Evolutionary conservation across 1,139 yeast genomes (phyloP), one percentile per base, ranked within the genome.

Genomic region (Taiozyma sp.): DNA sequence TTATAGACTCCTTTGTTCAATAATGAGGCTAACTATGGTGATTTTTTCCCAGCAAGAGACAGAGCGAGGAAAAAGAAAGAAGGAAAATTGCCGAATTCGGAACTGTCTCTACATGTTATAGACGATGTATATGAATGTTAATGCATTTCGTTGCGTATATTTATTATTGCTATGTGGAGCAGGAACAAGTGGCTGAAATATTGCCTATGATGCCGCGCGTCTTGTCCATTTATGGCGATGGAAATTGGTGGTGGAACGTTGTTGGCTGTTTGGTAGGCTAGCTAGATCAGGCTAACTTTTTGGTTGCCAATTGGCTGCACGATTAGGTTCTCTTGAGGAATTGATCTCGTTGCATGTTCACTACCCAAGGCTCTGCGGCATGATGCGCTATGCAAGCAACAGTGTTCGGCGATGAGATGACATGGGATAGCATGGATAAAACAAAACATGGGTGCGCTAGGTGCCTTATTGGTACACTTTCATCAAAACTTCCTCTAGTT

Each of bases 401-500:
- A 16, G 22, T 35, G 40, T 24, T 24, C 26, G 26, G 26, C 13
- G 40, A 16, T 35, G 22, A 16, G 7, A 19, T 37, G 24, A 30
- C n/a, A 13, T 30, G 9, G 34, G 34, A 24, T 24, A 7, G 7
- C 26, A 24, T 24, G 26, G 7, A 24, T 24, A 24, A 6, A 7
- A 24, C 26, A 24, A 6, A 7, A 24, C 26, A 24, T 5, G 26
- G 26, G 26, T 24, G 26, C 7, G 26, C 6, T 6, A 24, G 26
- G n/a, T 4, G 11, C n/a, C 34, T 30, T 30, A 30, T 16, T 19
- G 21, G 49, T 54, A 56, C 13, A 56, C 57, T 41, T 57, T 57
- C 34, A 46, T 32, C 22, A 59, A 22, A 45, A 58, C 55, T 19
- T 42, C 42, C 32, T 60, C 63, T 10, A 60, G 53, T 45, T 60